A percentile compares a stretch with the other conserved stretches of the same genome.
Conservation (phyloP, 1,139 yeast species). For the Pichia cactophila region DNA sequence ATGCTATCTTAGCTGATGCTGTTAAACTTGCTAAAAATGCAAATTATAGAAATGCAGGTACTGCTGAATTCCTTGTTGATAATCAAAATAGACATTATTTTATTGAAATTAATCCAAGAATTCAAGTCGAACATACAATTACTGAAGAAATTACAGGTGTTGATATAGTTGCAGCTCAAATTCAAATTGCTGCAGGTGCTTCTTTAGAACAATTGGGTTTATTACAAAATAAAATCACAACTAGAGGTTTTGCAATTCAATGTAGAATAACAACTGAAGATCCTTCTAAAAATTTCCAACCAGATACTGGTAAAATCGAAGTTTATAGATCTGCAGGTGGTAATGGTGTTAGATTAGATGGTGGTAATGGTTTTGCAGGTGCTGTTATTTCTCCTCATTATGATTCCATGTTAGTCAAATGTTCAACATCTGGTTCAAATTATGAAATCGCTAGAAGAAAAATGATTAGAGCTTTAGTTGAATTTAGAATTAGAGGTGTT, state of each 20-base stretch:
- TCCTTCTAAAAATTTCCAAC: constrained; percentile 93
- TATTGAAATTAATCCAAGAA: constrained; percentile 97
- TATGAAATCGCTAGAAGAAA: constrained; percentile 95
- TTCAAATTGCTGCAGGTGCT: constrained; percentile 99
- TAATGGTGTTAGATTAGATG: constrained; percentile 97
- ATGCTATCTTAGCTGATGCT: constrained; percentile 89
- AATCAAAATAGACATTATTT: constrained; percentile 91
- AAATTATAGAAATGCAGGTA: constrained; percentile 94
- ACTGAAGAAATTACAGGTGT: constrained; percentile 99
- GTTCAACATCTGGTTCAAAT: constrained; percentile 93
- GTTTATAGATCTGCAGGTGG: constrained; percentile 99
- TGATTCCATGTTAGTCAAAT: constrained; percentile 97
- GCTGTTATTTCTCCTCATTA: constrained; percentile 95
- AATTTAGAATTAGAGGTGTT: constrained; percentile 97
- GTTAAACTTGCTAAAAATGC: constrained; percentile 85
- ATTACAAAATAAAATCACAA: constrained; percentile 87
- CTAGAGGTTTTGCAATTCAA: constrained; percentile 97
- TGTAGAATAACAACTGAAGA: constrained; percentile 99
- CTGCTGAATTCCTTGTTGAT: constrained; percentile 96
- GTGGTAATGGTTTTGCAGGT: constrained; percentile 99
- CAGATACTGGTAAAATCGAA: constrained; percentile 97
- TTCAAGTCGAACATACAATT: constrained; percentile 97
- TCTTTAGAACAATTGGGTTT: constrained; percentile 84
- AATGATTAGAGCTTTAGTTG: constrained; percentile 94
- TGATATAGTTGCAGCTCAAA: constrained; percentile 96